phyloP scores from a whole-genome alignment of 805 yeast species.

The Wickerhamomyces hampshirensis region DNA sequence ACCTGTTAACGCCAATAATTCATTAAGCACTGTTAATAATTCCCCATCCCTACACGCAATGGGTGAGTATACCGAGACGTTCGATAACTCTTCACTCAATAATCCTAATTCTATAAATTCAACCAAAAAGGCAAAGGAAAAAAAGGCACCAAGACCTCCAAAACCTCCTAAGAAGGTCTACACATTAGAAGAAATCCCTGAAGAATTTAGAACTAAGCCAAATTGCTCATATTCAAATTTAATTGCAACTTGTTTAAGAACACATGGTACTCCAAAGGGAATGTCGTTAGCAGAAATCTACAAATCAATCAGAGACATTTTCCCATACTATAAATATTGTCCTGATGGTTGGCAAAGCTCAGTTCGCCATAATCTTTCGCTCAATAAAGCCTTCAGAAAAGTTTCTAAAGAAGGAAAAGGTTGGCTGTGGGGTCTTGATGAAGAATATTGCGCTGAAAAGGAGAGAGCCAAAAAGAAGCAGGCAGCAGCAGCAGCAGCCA shows the following conservation, averaged over 20 bases:
- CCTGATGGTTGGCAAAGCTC: conserved; percentile 98
- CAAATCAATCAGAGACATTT: conserved; percentile 78
- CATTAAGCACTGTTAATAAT: neutral
- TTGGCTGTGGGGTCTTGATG: conserved; percentile 93
- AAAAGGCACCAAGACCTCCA: conserved; percentile 46
- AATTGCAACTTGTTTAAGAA: conserved; percentile 72
- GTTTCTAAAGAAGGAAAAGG: conserved; percentile 87
- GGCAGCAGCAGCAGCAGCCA: conserved; percentile 58
- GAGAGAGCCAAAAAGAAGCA: conserved; percentile 69
- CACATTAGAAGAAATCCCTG: conserved; percentile 81
- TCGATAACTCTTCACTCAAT: conserved; percentile 11
- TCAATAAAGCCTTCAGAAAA: conserved; percentile 80
- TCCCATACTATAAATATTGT: conserved; percentile 89
- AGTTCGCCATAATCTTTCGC: conserved; percentile 82
- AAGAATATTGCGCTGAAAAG: conserved; percentile 74
- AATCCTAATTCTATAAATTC: conserved; percentile 10
- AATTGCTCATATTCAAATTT: conserved; percentile 73
- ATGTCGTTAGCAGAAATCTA: conserved; percentile 82
- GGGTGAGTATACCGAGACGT: too few relatives aligned
- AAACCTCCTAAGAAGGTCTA: conserved; percentile 59
- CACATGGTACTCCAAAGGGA: conserved; percentile 63
- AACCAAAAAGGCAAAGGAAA: conserved; percentile 33
- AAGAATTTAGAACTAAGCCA: conserved; percentile 81
- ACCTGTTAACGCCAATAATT: conserved; percentile 11
- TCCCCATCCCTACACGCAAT: conserved; percentile 12